Conservation (phyloP, 2,329 filamentous ascomycete species). For the Dactylellina haptotyla region DNA sequence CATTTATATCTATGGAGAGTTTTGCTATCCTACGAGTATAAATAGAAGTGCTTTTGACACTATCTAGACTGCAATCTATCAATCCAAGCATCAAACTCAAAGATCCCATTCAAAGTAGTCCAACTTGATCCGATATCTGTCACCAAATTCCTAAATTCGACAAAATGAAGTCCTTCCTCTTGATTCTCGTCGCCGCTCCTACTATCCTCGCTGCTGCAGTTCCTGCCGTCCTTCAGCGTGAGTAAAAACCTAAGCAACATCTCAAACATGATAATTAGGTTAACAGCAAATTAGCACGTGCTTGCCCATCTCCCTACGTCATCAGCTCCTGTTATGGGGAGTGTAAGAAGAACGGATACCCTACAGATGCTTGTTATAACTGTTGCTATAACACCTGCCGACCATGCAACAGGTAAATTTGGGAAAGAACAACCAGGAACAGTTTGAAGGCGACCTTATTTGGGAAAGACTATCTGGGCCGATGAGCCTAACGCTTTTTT, state of each 20-base stretch:
- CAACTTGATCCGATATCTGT: neutral
- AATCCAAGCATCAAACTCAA: neutral
- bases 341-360: slow-evolving; percentile 24
- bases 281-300: slow-evolving; percentile 5
- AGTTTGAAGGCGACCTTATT: neutral
- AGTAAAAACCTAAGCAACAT: neutral
- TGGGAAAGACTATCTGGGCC: neutral
- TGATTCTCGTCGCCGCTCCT: slow-evolving; percentile 17
- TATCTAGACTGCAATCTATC: neutral
- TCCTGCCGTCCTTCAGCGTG: slow-evolving; percentile 23
- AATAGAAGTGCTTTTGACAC: neutral
- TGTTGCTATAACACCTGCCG: slow-evolving; percentile 39
- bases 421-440: no score
- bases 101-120: neutral
- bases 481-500: neutral
- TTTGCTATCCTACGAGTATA: neutral
- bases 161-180: slow-evolving; percentile 37
- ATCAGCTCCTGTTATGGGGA: slow-evolving; percentile 26
- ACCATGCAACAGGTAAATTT: slow-evolving; percentile 20
- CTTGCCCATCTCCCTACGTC: slow-evolving; percentile 28
- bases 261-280: neutral
- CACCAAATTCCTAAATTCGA: neutral
- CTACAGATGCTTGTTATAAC: slow-evolving; percentile 23
- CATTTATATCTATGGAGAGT: no score
- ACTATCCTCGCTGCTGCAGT: slow-evolving; percentile 29